Evolutionary conservation across 2,329 filamentous ascomycete species (phyloP).

Genomic region (Aspergillus niger): DNA sequence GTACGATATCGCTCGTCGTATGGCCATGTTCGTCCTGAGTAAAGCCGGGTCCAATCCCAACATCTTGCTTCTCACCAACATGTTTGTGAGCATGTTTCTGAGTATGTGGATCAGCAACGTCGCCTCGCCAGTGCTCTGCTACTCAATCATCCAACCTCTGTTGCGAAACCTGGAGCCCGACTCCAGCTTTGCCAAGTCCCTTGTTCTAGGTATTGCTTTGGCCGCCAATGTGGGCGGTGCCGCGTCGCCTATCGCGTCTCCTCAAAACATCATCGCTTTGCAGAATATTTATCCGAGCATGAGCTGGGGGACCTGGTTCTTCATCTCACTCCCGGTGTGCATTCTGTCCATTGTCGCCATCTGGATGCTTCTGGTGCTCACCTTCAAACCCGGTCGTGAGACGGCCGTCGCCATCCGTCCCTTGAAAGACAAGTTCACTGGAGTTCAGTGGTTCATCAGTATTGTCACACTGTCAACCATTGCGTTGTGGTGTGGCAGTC

Average conservation of each 20-base stretch:
- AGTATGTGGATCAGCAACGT: slow-evolving; percentile 99
- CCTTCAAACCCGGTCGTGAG: slow-evolving; percentile 81
- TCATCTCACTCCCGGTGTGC: slow-evolving; percentile 89
- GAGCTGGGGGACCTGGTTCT: slow-evolving; percentile 96
- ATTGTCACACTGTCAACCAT: slow-evolving; percentile 83
- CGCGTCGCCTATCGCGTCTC: slow-evolving; percentile 93
- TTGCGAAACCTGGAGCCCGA: slow-evolving; percentile 88
- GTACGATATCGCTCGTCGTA: slow-evolving; percentile 95
- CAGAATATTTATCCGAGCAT: slow-evolving; percentile 92
- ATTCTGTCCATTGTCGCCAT: slow-evolving; percentile 84
- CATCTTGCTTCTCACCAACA: slow-evolving; percentile 91
- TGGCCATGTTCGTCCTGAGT: slow-evolving; percentile 93
- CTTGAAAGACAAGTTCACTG: slow-evolving; percentile 83
- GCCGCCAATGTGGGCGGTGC: slow-evolving; percentile 96
- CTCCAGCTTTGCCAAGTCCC: slow-evolving; percentile 89
- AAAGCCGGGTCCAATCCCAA: slow-evolving; percentile 90
- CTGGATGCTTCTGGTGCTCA: slow-evolving; percentile 81
- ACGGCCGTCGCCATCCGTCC: slow-evolving; percentile 89
- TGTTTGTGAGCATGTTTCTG: slow-evolving; percentile 96
- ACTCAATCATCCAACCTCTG: slow-evolving; percentile 96
- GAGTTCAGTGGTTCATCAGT: slow-evolving; percentile 90
- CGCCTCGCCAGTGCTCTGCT: slow-evolving; percentile 93
- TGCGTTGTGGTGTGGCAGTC: slow-evolving; percentile 85
- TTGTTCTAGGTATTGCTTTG: slow-evolving; percentile 92
- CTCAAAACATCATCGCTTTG: slow-evolving; percentile 94